phyloP scores from a whole-genome alignment of 352 stramenopile species.

The Globisporangium emineosum region DNA sequence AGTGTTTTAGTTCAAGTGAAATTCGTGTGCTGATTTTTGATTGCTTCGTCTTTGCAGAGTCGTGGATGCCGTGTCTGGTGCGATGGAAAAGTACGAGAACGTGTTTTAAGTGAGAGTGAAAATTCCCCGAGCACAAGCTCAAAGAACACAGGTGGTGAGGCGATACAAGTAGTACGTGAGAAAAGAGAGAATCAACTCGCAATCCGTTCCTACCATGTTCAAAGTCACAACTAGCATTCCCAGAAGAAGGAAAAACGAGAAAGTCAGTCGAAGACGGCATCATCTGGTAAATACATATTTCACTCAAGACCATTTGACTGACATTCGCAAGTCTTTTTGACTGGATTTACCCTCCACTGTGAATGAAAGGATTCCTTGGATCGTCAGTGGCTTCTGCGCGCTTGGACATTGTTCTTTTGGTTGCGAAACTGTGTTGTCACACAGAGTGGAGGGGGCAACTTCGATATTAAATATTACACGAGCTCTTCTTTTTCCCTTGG shows the following conservation, averaged over 20 bases:
- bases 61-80: conserved; percentile 80
- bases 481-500: not conserved
- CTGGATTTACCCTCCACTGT: too few species aligned
- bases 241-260: not conserved
- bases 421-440: not conserved
- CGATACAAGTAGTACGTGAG: not conserved
- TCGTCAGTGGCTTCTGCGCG: too few species aligned
- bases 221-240: not conserved
- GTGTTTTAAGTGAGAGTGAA: conserved; percentile 48
- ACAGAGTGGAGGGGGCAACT: not conserved
- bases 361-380: too few species aligned
- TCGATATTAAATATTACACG: conserved; percentile 8
- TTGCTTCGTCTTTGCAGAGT: conserved; percentile 34
- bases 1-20: not conserved
- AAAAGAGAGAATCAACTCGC: not conserved
- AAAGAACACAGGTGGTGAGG: not conserved
- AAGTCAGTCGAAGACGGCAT: not conserved
- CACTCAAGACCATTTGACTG: not conserved
- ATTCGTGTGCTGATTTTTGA: not conserved
- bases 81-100: conserved; percentile 87
- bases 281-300: not conserved
- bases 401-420: too few species aligned
- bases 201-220: not conserved
- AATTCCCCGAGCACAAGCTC: not conserved
- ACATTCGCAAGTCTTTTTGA: not conserved